Evolutionary conservation across 2,329 filamentous ascomycete species (phyloP).

Genomic region (Echinosphaeria canescens): DNA sequence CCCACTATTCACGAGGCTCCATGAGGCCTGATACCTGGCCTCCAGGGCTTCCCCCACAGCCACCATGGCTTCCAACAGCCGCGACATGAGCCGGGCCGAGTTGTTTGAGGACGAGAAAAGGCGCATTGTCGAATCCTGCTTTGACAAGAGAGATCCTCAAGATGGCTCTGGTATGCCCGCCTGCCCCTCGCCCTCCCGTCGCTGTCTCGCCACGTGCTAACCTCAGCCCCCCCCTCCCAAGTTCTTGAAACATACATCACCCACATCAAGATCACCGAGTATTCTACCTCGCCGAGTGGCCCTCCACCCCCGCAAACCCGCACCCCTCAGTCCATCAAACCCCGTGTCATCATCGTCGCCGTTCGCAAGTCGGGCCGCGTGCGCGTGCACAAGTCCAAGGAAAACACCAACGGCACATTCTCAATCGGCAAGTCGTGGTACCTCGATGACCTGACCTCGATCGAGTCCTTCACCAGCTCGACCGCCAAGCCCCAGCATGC

Average conservation of each 20-base stretch:
- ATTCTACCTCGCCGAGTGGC: slow-evolving; percentile 57
- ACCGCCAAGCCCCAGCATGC: slow-evolving; percentile 33
- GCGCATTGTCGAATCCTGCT: slow-evolving; percentile 87
- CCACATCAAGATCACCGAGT: slow-evolving; percentile 82
- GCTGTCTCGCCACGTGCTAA: slow-evolving; percentile 2
- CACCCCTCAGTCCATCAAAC: slow-evolving; percentile 56
- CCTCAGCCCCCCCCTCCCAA: no score
- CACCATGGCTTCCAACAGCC: slow-evolving; percentile 11
- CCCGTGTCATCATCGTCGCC: slow-evolving; percentile 77
- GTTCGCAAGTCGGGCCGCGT: slow-evolving; percentile 85
- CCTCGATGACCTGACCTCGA: slow-evolving; percentile 66
- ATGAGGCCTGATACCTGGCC: no score
- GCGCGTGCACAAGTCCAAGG: slow-evolving; percentile 88
- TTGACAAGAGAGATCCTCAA: slow-evolving; percentile 69
- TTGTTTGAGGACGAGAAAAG: slow-evolving; percentile 93
- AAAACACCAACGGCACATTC: slow-evolving; percentile 84
- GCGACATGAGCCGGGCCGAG: slow-evolving; percentile 37
- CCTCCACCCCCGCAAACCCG: slow-evolving; percentile 67
- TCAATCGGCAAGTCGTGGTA: slow-evolving; percentile 98
- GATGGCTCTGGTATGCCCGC: slow-evolving; percentile 58
- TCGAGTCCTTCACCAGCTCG: slow-evolving; percentile 60
- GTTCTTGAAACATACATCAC: slow-evolving; percentile 93
- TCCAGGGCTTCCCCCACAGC: no score
- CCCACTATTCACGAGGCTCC: no score
- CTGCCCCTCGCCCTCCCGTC: neutral